A percentile compares a stretch with the other conserved stretches of the same genome.
phyloP scores from a whole-genome alignment of 75 land plant species.

The Cupressus sempervirens region DNA sequence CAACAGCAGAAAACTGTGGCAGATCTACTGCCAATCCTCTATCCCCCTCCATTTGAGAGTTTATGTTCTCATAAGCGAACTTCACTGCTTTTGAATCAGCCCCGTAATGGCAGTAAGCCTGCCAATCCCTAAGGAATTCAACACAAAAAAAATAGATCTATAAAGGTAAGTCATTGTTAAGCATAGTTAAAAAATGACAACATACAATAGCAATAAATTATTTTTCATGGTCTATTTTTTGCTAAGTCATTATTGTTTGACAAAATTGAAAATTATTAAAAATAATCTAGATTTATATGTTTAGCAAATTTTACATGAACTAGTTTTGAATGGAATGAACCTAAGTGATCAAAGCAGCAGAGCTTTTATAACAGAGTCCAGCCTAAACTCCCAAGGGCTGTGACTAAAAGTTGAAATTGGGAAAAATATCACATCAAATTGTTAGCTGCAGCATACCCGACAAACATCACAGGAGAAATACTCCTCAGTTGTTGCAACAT shows the following conservation, averaged over 20 bases:
- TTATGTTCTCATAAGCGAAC: constrained; percentile 28
- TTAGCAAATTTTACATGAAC: background rate
- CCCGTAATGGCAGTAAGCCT: constrained; percentile 18
- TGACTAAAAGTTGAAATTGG: background rate
- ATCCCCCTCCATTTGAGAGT: constrained; percentile 4
- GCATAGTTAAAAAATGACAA: background rate
- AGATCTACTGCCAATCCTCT: constrained; percentile 15
- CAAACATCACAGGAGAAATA: background rate
- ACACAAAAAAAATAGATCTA: background rate
- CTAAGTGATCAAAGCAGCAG: background rate
- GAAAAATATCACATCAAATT: background rate
- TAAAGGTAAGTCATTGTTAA: background rate
- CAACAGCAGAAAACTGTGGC: constrained; percentile 59
- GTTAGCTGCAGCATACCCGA: background rate
- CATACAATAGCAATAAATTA: background rate
- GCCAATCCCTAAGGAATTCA: constrained; percentile 45
- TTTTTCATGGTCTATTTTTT: background rate
- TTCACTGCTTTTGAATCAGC: constrained; percentile 33
- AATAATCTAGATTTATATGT: background rate
- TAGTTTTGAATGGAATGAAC: background rate
- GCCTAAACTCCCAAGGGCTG: background rate
- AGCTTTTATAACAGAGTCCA: background rate
- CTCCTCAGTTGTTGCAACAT: background rate
- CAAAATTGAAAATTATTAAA: background rate
- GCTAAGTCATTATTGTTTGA: background rate